phyloP scores from a whole-genome alignment of 2,329 filamentous ascomycete species.

The Fusarium decemcellulare region DNA sequence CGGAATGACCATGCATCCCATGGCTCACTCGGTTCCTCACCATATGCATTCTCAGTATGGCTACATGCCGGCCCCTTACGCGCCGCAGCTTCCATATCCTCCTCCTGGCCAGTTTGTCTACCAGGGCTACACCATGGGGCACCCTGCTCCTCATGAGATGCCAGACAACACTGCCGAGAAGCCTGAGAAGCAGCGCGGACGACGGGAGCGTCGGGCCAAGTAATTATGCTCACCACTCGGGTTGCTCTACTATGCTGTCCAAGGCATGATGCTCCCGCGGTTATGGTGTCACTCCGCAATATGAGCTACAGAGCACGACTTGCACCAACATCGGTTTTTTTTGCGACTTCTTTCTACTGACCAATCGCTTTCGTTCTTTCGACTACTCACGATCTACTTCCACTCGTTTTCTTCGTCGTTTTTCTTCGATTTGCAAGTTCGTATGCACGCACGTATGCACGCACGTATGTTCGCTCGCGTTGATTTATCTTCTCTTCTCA shows the following conservation, averaged over 20 bases:
- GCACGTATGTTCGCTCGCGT: constrained; percentile 14
- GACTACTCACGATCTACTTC: constrained; percentile 2
- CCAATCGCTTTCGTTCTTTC: background rate
- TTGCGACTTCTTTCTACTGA: background rate
- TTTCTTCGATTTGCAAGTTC: constrained; percentile 9
- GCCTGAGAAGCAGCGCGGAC: background rate
- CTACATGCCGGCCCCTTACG: constrained; percentile 7
- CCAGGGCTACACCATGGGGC: background rate
- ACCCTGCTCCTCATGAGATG: background rate
- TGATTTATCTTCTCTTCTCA: constrained; percentile 1
- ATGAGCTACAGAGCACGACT: background rate
- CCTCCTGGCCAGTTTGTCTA: constrained; percentile 2
- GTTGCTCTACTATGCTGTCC: background rate
- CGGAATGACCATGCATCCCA: background rate
- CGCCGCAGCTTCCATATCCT: background rate
- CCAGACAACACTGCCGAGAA: constrained; percentile 13
- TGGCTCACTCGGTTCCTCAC: background rate
- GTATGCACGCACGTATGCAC: constrained; percentile 9
- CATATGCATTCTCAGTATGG: constrained; percentile 7
- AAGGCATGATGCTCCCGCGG: too few species aligned
- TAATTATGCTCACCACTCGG: background rate
- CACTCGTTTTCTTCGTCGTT: background rate
- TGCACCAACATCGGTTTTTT: background rate
- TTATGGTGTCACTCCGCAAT: background rate
- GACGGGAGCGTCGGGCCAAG: too few species aligned